phyloP scores from a whole-genome alignment of 495 filamentous ascomycete species.

The Pseudevernia furfuracea region DNA sequence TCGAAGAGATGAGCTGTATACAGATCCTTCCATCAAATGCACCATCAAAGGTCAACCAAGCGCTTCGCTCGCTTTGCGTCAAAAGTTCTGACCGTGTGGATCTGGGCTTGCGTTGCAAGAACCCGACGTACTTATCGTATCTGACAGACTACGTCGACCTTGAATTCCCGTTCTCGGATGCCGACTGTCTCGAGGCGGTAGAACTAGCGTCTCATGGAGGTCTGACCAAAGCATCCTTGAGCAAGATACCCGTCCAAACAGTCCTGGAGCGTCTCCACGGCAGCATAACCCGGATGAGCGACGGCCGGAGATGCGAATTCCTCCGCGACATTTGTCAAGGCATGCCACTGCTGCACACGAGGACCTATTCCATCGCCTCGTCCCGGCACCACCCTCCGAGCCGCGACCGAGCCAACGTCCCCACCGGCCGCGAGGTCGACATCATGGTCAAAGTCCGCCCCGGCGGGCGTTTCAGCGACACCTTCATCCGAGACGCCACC shows the following conservation, averaged over 20 bases:
- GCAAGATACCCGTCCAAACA: neutral
- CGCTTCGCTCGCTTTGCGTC: slow-evolving; percentile 21
- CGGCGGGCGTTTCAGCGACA: slow-evolving; percentile 26
- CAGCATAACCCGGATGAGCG: neutral
- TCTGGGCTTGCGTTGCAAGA: slow-evolving; percentile 3
- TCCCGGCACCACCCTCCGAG: slow-evolving; percentile 9
- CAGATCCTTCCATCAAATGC: slow-evolving; percentile 24
- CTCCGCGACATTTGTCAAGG: slow-evolving; percentile 12
- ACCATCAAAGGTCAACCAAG: slow-evolving; percentile 16
- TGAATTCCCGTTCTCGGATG: slow-evolving; percentile 19
- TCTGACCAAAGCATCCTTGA: slow-evolving; percentile 3
- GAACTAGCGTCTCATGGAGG: neutral
- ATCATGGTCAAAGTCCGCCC: slow-evolving; percentile 24
- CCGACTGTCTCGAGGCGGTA: slow-evolving; percentile 17
- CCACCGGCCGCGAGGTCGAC: slow-evolving; percentile 6
- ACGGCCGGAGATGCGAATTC: neutral
- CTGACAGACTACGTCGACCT: slow-evolving; percentile 25
- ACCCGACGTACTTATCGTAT: slow-evolving; percentile 17
- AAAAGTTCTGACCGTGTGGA: slow-evolving; percentile 7
- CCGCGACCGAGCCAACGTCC: neutral
- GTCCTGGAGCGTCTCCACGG: slow-evolving; percentile 15
- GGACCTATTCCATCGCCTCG: slow-evolving; percentile 29
- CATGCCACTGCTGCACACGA: slow-evolving; percentile 23
- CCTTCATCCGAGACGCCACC: slow-evolving; percentile 16
- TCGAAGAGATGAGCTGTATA: slow-evolving; percentile 23